These are phyloP conservation scores for Pilobolus umbonatus DNA, from an alignment of 192 early-diverging fungal species.

Conservation along the genomic window DNA sequence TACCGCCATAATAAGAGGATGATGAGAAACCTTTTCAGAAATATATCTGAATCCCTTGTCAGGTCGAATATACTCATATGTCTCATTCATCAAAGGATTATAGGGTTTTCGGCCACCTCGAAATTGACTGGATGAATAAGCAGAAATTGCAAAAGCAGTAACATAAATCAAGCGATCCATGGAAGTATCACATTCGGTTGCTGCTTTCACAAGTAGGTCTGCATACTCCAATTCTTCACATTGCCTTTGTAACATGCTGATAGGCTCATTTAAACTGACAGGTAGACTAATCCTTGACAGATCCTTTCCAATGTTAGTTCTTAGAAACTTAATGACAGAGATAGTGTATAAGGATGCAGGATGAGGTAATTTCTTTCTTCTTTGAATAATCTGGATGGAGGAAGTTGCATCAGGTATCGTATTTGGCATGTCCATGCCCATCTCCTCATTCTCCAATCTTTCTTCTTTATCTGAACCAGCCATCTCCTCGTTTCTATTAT, in stretches of 20 bases:
- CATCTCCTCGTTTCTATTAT: background rate
- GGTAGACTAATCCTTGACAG: conserved; percentile 93
- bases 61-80: conserved; percentile 84
- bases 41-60: conserved; percentile 87
- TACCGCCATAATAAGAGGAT: conserved; percentile 84
- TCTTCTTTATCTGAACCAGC: background rate
- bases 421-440: background rate
- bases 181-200: conserved; percentile 46
- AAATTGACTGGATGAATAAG: conserved; percentile 77
- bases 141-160: conserved; percentile 80
- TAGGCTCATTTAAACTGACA: conserved; percentile 88
- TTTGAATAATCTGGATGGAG: conserved; percentile 16
- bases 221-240: conserved; percentile 91
- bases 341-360: conserved; percentile 71
- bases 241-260: conserved; percentile 85
- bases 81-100: conserved; percentile 97
- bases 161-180: conserved; percentile 76
- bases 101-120: conserved; percentile 86
- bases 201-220: conserved; percentile 74
- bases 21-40: conserved; percentile 93
- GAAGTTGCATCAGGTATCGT: background rate
- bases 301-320: conserved; percentile 95
- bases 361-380: conserved; percentile 69
- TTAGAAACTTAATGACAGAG: conserved; percentile 74
- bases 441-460: background rate